Percentiles rank a stretch among this genome's conserved stretches.
These are phyloP conservation scores for Colletotrichum siamense DNA, from an alignment of 2,329 filamentous ascomycete species.

Conservation along the genomic window DNA sequence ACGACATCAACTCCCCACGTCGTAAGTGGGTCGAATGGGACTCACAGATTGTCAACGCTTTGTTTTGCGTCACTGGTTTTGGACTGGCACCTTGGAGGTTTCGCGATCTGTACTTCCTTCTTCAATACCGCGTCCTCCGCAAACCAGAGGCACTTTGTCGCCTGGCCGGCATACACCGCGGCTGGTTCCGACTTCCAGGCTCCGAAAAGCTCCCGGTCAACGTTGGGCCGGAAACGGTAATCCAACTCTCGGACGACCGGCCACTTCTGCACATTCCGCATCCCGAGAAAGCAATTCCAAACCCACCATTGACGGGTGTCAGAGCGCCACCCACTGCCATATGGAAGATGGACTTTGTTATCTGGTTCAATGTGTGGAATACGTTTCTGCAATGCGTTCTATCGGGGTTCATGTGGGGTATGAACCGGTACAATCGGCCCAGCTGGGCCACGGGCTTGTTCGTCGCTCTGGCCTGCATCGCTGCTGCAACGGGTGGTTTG, in stretches of 20 bases:
- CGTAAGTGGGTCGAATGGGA: constrained; percentile 86
- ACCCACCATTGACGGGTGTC: constrained; percentile 73
- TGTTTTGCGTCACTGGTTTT: constrained; percentile 89
- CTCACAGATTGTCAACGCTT: constrained; percentile 80
- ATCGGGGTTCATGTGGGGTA: constrained; percentile 83
- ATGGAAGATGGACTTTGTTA: constrained; percentile 82
- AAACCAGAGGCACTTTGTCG: constrained; percentile 64
- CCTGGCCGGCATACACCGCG: constrained; percentile 75
- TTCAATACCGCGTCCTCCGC: constrained; percentile 64
- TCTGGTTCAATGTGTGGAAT: constrained; percentile 81
- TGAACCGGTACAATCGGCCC: constrained; percentile 76
- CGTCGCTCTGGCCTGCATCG: constrained; percentile 74
- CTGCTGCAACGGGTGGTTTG: constrained; percentile 71
- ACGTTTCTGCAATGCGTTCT: constrained; percentile 78
- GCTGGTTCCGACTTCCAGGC: constrained; percentile 77
- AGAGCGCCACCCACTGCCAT: constrained; percentile 69
- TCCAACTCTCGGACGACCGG: constrained; percentile 40
- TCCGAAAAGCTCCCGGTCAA: constrained; percentile 62
- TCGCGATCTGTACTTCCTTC: constrained; percentile 76
- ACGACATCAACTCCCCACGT: constrained; percentile 77
- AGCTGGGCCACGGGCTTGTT: constrained; percentile 82
- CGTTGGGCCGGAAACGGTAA: constrained; percentile 59
- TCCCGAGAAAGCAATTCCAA: constrained; percentile 67
- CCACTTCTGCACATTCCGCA: constrained; percentile 61
- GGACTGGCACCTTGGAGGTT: constrained; percentile 86